Percentiles rank a stretch among this genome's conserved stretches.
phyloP scores from a whole-genome alignment of 1,284 basidiomycete species.

The Cutaneotrichosporon sp. region DNA sequence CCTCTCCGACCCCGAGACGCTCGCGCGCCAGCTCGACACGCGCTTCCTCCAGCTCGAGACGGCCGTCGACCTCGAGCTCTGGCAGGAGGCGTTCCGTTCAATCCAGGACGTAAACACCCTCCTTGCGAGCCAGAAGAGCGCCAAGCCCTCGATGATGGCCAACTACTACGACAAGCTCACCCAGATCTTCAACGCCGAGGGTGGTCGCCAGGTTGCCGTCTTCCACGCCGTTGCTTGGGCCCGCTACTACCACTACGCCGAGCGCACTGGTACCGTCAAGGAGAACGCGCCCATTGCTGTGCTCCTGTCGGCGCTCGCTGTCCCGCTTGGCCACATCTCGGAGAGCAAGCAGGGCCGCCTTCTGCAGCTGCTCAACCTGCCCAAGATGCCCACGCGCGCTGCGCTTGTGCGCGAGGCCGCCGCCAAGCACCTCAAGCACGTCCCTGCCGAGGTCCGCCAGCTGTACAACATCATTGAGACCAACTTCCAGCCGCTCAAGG shows the following conservation, averaged over 20 bases:
- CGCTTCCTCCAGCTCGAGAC: conserved; percentile 96
- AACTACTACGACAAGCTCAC: conserved; percentile 99
- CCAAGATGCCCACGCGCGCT: conserved; percentile 77
- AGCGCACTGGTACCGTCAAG: conserved; percentile 62
- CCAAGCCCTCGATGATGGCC: conserved; percentile 94
- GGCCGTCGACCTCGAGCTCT: conserved; percentile 97
- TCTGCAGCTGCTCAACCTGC: conserved; percentile 78
- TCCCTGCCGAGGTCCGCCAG: conserved; percentile 71
- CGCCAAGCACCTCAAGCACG: conserved; percentile 72
- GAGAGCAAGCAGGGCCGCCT: conserved; percentile 67
- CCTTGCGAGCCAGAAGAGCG: conserved; percentile 73
- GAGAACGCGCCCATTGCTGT: conserved; percentile 84
- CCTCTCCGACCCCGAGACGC: conserved; percentile 89
- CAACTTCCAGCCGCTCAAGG: conserved; percentile 88
- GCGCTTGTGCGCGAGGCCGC: conserved; percentile 82
- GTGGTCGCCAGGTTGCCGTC: conserved; percentile 67
- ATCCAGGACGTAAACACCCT: conserved; percentile 98
- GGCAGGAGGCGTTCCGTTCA: conserved; percentile 98
- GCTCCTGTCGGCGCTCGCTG: conserved; percentile 85
- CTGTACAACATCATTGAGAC: conserved; percentile 90
- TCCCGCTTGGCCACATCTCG: conserved; percentile 66
- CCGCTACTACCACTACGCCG: conserved; percentile 60
- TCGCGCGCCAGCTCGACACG: conserved; percentile 95
- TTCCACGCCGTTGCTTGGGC: conserved; percentile 98
- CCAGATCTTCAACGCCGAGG: conserved; percentile 69